phyloP scores from a whole-genome alignment of 2,329 filamentous ascomycete species.

The Fusarium coffeatum region DNA sequence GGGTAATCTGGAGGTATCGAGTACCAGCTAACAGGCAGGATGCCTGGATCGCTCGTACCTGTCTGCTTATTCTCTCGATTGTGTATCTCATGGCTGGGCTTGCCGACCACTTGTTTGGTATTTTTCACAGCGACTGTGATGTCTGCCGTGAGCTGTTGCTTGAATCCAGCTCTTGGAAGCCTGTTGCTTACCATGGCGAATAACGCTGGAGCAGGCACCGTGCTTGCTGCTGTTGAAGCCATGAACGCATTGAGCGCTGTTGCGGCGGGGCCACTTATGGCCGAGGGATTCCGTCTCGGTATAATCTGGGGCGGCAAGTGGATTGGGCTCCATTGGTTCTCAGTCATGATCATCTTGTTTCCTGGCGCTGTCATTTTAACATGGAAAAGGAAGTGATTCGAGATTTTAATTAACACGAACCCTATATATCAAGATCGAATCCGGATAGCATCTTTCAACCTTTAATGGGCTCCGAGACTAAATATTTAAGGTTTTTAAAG shows the following conservation, averaged over 20 bases:
- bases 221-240: neutral
- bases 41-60: neutral
- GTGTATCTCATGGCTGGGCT: neutral
- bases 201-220: neutral
- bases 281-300: neutral
- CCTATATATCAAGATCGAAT: neutral
- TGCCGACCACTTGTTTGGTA: neutral
- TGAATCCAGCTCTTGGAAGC: constrained; percentile 3
- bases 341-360: neutral
- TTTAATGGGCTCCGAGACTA: constrained; percentile 68
- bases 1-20: neutral
- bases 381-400: neutral
- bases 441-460: constrained; percentile 58
- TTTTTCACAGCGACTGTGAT: neutral
- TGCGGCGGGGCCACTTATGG: neutral
- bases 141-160: neutral
- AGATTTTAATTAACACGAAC: neutral
- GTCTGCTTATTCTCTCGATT: neutral
- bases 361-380: neutral
- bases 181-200: neutral
- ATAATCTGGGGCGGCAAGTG: constrained; percentile 1
- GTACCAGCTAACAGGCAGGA: neutral
- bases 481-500: too few species aligned
- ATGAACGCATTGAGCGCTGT: neutral
- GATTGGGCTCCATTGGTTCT: constrained; percentile 3